These are phyloP conservation scores for Diplodia intermedia DNA, from an alignment of 2,329 filamentous ascomycete species.

Conservation along the genomic window DNA sequence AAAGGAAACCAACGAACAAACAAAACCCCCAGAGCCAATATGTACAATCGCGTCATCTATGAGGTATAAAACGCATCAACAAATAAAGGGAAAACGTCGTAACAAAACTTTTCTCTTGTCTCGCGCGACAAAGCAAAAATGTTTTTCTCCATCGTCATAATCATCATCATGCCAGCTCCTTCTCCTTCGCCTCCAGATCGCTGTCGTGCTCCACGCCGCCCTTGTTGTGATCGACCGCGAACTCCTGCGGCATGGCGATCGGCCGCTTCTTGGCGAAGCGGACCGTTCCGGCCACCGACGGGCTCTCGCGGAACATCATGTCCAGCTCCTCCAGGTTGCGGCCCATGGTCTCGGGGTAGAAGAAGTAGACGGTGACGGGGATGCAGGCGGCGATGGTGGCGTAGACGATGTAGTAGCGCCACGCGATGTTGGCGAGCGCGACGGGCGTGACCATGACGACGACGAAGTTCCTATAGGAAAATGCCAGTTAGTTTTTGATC, in stretches of 20 bases:
- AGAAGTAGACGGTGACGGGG: constrained; percentile 54
- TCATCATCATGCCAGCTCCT: not conserved
- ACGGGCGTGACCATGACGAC: constrained; percentile 56
- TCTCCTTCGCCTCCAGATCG: constrained; percentile 13
- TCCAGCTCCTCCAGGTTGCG: constrained; percentile 56
- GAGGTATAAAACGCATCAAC: not conserved
- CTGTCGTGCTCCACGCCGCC: constrained; percentile 26
- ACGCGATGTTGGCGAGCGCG: constrained; percentile 60
- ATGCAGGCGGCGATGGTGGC: constrained; percentile 56
- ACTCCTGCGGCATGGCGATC: constrained; percentile 27
- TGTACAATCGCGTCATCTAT: not conserved
- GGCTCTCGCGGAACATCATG: constrained; percentile 52
- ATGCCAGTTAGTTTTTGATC: constrained; percentile 42
- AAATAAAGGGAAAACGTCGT: not conserved
- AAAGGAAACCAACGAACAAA: not conserved
- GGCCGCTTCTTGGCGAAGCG: constrained; percentile 31
- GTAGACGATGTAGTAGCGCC: constrained; percentile 60
- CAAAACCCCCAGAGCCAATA: not conserved
- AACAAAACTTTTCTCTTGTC: not conserved
- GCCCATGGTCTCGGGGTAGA: constrained; percentile 60
- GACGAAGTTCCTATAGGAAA: constrained; percentile 48
- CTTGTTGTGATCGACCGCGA: constrained; percentile 19
- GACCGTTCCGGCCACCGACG: constrained; percentile 40
- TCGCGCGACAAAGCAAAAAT: not conserved
- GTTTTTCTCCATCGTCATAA: not conserved